phyloP scores from a whole-genome alignment of 2,329 filamentous ascomycete genomes.

The Aspergillus piperis region DNA sequence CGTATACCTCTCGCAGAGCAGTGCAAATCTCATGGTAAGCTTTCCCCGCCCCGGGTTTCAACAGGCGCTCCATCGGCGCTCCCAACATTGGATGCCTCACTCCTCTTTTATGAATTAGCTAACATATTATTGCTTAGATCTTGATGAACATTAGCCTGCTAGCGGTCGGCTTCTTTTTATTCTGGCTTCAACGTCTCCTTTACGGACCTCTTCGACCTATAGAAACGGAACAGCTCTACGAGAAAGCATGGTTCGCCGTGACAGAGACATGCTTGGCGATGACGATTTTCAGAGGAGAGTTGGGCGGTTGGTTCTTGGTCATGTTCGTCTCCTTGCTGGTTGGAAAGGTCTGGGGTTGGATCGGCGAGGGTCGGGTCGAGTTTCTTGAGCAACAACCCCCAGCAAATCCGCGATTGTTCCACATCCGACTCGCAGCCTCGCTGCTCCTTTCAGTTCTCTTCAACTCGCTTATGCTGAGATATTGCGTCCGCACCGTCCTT shows the following conservation, averaged over 20 bases:
- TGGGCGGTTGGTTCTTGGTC: conserved; percentile 89
- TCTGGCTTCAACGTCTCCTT: conserved; percentile 83
- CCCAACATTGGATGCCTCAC: background rate
- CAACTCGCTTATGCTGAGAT: conserved; percentile 76
- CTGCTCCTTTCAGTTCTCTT: conserved; percentile 77
- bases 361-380: conserved; percentile 91
- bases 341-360: conserved; percentile 98
- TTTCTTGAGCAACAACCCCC: conserved; percentile 94
- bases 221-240: conserved; percentile 95
- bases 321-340: conserved; percentile 95
- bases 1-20: conserved; percentile 95
- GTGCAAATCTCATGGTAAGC: conserved; percentile 85
- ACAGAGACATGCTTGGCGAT: conserved; percentile 96
- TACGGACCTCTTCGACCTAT: conserved; percentile 88
- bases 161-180: conserved; percentile 76
- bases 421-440: conserved; percentile 76
- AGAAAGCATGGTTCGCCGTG: conserved; percentile 96
- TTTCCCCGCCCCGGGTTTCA: conserved; percentile 9
- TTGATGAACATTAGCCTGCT: conserved; percentile 88
- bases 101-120: background rate
- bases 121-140: conserved; percentile 58
- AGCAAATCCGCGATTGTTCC: conserved; percentile 83
- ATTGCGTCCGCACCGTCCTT: conserved; percentile 79
- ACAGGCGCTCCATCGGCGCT: background rate
- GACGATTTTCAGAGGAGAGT: conserved; percentile 95